phyloP scores from a whole-genome alignment of 2,329 filamentous ascomycete species.

The Cytospora paraplurivora region DNA sequence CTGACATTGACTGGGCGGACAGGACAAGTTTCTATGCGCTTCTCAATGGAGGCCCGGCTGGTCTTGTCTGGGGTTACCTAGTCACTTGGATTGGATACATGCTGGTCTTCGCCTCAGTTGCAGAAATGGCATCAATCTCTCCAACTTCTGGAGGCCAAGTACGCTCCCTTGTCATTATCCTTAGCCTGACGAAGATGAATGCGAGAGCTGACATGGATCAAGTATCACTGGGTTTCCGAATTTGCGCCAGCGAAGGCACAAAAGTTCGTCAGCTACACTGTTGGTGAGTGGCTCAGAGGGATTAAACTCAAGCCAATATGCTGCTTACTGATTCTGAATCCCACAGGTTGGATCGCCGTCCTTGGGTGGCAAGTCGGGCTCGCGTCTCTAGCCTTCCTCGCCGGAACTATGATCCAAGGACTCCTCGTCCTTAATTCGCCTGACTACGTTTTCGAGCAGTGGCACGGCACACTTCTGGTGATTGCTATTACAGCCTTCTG shows the following conservation, averaged over 20 bases:
- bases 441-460: constrained; percentile 43
- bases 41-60: constrained; percentile 55
- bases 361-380: constrained; percentile 48
- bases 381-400: constrained; percentile 45
- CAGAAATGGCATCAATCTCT: constrained; percentile 47
- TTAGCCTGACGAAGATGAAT: neutral
- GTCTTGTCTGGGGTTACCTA: constrained; percentile 55
- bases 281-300: constrained; percentile 38
- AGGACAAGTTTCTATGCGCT: constrained; percentile 42
- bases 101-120: constrained; percentile 44
- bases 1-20: neutral
- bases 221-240: constrained; percentile 63
- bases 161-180: neutral
- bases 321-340: neutral
- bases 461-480: constrained; percentile 53
- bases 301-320: neutral
- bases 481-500: constrained; percentile 50
- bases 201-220: constrained; percentile 52
- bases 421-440: constrained; percentile 45
- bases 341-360: constrained; percentile 50
- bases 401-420: constrained; percentile 51
- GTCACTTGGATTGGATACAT: constrained; percentile 50
- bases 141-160: constrained; percentile 19
- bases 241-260: constrained; percentile 51
- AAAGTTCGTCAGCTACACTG: constrained; percentile 57